These are phyloP conservation scores for Fusarium sp. DNA, from an alignment of 2,329 filamentous ascomycete species.

Conservation along the genomic window DNA sequence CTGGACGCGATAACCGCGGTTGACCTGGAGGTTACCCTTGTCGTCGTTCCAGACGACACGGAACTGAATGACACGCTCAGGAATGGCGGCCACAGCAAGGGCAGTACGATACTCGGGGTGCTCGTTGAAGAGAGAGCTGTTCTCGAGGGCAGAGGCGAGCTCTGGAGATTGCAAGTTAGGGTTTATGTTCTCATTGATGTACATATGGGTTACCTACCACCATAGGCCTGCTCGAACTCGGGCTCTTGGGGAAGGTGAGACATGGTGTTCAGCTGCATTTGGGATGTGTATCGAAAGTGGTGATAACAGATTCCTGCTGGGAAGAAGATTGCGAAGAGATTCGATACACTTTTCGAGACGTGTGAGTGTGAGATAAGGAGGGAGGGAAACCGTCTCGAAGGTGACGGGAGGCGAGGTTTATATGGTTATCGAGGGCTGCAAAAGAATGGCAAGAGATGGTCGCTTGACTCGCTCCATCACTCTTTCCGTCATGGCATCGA, in stretches of 20 bases:
- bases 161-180: conserved; percentile 62
- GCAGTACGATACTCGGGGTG: conserved; percentile 95
- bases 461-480: conserved; percentile 2
- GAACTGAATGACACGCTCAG: conserved; percentile 97
- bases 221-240: conserved; percentile 99
- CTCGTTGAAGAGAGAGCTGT: conserved; percentile 91
- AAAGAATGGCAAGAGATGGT: conserved; percentile 16
- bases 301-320: conserved; percentile 5
- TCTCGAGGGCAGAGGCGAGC: conserved; percentile 93
- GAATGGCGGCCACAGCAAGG: conserved; percentile 86
- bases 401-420: conserved; percentile 34
- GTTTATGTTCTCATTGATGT: not conserved
- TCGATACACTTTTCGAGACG: conserved; percentile 5
- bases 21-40: conserved; percentile 87
- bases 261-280: conserved; percentile 62
- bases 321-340: conserved; percentile 1
- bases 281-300: conserved; percentile 19
- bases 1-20: conserved; percentile 95
- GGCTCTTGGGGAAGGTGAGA: conserved; percentile 88
- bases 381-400: not conserved
- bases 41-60: conserved; percentile 97
- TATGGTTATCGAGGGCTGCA: conserved; percentile 18
- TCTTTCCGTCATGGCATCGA: conserved; percentile 27
- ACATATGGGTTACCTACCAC: conserved; percentile 67
- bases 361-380: conserved; percentile 6